These are phyloP conservation scores for Colletotrichum sp. DNA, from an alignment of 2,329 filamentous ascomycete genomes.

Conservation along the genomic window DNA sequence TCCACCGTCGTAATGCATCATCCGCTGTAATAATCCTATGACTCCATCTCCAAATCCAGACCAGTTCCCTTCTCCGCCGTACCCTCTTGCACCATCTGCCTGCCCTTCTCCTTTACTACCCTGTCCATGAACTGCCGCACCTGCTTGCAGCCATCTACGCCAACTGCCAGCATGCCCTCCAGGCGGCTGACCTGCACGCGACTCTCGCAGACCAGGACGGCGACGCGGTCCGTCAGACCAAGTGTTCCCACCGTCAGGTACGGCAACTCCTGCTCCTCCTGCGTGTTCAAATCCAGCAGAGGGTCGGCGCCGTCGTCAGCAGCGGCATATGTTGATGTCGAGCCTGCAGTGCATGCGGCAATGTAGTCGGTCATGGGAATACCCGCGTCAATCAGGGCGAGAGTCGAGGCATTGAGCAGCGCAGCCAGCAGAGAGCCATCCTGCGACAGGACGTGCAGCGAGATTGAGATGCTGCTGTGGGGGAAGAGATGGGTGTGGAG, in stretches of 20 bases:
- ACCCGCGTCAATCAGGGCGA: slow-evolving; percentile 92
- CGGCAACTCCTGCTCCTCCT: slow-evolving; percentile 88
- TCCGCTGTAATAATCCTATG: slow-evolving; percentile 23
- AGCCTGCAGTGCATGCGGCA: slow-evolving; percentile 85
- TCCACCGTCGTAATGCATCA: background rate
- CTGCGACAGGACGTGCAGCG: slow-evolving; percentile 85
- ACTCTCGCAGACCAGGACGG: slow-evolving; percentile 84
- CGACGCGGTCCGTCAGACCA: slow-evolving; percentile 75
- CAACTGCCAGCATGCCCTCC: slow-evolving; percentile 92
- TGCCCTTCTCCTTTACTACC: slow-evolving; percentile 76
- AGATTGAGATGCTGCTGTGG: slow-evolving; percentile 82
- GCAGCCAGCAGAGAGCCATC: slow-evolving; percentile 91
- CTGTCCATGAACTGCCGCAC: slow-evolving; percentile 81
- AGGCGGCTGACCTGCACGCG: slow-evolving; percentile 81
- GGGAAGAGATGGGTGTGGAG: slow-evolving; percentile 90
- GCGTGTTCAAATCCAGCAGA: slow-evolving; percentile 77
- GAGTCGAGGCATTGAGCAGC: slow-evolving; percentile 87
- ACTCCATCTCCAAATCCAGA: slow-evolving; percentile 58
- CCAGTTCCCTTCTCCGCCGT: slow-evolving; percentile 52
- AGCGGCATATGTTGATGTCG: slow-evolving; percentile 69
- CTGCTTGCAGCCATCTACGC: slow-evolving; percentile 89
- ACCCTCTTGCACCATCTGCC: slow-evolving; percentile 64
- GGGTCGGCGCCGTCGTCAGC: slow-evolving; percentile 77
- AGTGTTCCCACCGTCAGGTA: slow-evolving; percentile 86
- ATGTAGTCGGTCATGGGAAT: slow-evolving; percentile 96